phyloP scores from a whole-genome alignment of 2,329 filamentous ascomycete genomes.

The Fusarium azukiicola region DNA sequence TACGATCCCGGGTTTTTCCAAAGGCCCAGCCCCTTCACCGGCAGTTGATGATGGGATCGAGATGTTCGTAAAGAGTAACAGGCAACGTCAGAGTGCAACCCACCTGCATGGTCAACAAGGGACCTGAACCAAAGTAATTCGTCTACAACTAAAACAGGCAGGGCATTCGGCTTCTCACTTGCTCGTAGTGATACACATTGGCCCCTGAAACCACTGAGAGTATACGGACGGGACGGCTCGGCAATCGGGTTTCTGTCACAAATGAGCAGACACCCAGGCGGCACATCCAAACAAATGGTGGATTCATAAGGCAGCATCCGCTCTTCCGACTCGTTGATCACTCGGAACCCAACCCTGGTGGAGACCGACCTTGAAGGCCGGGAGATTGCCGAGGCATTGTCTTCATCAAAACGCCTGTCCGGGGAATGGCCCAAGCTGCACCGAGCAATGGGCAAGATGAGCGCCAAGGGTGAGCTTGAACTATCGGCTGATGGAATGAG shows the following conservation, averaged over 20 bases:
- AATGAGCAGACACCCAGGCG: neutral
- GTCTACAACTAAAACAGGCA: too few relatives aligned
- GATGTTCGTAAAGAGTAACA: too few relatives aligned
- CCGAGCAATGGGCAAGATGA: neutral
- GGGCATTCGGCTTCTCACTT: too few relatives aligned
- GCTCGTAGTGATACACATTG: too few relatives aligned
- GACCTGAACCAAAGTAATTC: too few relatives aligned
- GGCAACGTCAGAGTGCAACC: too few relatives aligned
- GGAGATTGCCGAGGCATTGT: neutral
- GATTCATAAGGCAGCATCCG: neutral
- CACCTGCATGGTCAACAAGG: too few relatives aligned
- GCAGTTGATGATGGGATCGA: too few relatives aligned
- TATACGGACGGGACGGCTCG: neutral
- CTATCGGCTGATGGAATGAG: neutral
- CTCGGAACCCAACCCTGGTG: constrained; percentile 4
- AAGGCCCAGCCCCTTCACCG: too few relatives aligned
- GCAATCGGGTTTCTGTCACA: constrained; percentile 4
- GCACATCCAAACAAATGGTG: neutral
- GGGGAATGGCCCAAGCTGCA: neutral
- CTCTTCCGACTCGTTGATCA: constrained; percentile 2
- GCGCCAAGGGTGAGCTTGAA: neutral
- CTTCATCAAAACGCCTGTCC: constrained; percentile 9
- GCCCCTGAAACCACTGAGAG: neutral
- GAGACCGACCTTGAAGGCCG: neutral
- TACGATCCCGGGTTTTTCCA: too few relatives aligned